phyloP scores from a whole-genome alignment of 2,329 filamentous ascomycete genomes.

The Cercospora sojina region DNA sequence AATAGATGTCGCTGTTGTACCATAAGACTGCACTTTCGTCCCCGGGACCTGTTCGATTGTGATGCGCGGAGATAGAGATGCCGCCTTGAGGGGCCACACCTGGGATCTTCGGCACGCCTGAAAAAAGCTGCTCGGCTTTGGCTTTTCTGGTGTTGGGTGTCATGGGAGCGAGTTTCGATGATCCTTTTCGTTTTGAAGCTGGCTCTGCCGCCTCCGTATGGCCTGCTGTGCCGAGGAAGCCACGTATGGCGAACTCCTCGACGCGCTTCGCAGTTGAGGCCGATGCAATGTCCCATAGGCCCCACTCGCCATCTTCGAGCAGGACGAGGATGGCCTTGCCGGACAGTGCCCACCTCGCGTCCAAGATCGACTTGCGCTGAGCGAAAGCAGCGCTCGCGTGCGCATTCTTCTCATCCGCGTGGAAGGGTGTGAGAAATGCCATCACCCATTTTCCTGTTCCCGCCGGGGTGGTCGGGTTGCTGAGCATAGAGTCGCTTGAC shows the following conservation, averaged over 20 bases:
- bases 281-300: conserved; percentile 48
- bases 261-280: conserved; percentile 24
- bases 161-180: conserved; percentile 48
- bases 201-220: conserved; percentile 26
- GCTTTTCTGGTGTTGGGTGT: conserved; percentile 52
- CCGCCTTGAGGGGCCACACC: conserved; percentile 42
- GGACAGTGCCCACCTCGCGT: conserved; percentile 49
- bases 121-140: conserved; percentile 48
- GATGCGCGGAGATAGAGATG: conserved; percentile 41
- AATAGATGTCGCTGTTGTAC: conserved; percentile 47
- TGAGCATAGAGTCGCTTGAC: conserved; percentile 28
- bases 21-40: conserved; percentile 51
- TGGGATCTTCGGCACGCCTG: conserved; percentile 39
- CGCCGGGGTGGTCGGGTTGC: conserved; percentile 1
- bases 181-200: conserved; percentile 36
- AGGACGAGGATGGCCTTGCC: conserved; percentile 50
- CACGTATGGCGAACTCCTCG: conserved; percentile 33
- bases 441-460: conserved; percentile 33
- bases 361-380: conserved; percentile 50
- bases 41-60: conserved; percentile 34
- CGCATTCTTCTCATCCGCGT: conserved; percentile 19
- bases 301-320: conserved; percentile 54
- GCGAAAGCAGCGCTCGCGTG: conserved; percentile 34
- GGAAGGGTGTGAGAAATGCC: conserved; percentile 33
- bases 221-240: conserved; percentile 33